Conservation (phyloP, 495 filamentous ascomycete genomes). For the Glarea lozoyensis region DNA sequence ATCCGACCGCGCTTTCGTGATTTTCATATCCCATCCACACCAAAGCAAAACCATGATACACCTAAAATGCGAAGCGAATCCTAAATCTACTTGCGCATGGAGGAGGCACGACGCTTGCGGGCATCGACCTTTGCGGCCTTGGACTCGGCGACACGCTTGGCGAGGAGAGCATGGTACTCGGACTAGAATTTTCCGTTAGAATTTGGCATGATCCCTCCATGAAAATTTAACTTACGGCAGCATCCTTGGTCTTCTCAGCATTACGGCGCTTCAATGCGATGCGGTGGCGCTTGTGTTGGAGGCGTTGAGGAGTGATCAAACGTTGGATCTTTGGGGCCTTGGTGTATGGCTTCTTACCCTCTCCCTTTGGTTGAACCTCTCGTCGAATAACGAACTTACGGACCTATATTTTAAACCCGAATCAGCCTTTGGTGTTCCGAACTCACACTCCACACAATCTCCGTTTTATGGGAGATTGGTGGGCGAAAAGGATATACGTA, state of each 20-base stretch:
- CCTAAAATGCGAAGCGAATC: conserved; percentile 1
- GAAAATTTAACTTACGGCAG: conserved; percentile 66
- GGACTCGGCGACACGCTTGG: conserved; percentile 91
- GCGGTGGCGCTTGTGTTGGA: conserved; percentile 98
- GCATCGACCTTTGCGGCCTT: conserved; percentile 83
- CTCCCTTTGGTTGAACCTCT: conserved; percentile 87
- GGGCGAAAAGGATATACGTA: conserved; percentile 48
- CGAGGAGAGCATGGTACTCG: conserved; percentile 88
- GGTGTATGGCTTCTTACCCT: conserved; percentile 96
- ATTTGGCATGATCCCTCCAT: not conserved
- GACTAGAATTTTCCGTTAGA: conserved; percentile 46
- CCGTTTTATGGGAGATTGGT: conserved; percentile 24
- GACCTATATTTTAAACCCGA: conserved; percentile 40
- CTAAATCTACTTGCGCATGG: conserved; percentile 52
- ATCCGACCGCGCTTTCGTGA: too few relatives aligned
- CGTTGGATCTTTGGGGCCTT: conserved; percentile 99
- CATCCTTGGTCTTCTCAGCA: conserved; percentile 90
- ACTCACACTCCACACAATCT: conserved; percentile 23
- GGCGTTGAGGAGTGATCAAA: conserved; percentile 97
- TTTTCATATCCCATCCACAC: conserved; percentile 6
- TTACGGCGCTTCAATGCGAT: conserved; percentile 95
- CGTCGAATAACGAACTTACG: conserved; percentile 99
- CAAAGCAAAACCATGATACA: conserved; percentile 4
- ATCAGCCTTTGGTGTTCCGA: conserved; percentile 5
- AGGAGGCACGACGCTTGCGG: conserved; percentile 92